Conservation (phyloP, 345 rosid species). For the Durio zibethinus region DNA sequence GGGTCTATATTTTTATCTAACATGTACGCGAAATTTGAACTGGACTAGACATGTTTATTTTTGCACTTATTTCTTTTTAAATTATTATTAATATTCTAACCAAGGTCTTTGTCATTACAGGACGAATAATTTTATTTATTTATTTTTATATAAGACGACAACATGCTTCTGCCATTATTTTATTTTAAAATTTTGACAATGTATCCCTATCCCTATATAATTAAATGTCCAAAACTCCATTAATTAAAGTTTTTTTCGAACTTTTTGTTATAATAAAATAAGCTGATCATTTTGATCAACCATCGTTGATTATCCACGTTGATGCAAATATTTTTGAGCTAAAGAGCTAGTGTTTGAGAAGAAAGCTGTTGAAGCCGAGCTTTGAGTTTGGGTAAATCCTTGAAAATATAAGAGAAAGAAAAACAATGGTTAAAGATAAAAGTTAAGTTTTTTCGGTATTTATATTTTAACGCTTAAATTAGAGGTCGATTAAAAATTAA, state of each 20-base stretch:
- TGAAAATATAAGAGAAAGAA: too few relatives aligned
- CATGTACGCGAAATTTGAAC: not conserved
- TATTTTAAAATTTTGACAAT: not conserved
- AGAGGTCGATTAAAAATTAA: too few relatives aligned
- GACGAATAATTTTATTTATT: not conserved
- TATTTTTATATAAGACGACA: not conserved
- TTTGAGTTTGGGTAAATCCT: too few relatives aligned
- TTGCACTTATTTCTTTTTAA: not conserved
- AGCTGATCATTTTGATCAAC: not conserved
- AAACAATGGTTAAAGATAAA: too few relatives aligned
- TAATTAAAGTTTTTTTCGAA: not conserved
- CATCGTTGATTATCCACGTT: not conserved
- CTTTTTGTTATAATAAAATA: not conserved
- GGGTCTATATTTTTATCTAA: not conserved
- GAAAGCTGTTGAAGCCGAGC: too few relatives aligned
- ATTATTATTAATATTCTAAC: not conserved
- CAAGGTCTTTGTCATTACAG: not conserved
- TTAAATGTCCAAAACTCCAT: not conserved
- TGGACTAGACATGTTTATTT: not conserved
- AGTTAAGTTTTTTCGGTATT: too few relatives aligned
- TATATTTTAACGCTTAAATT: too few relatives aligned
- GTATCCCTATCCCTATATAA: not conserved
- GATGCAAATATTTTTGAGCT: too few relatives aligned
- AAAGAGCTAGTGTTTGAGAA: too few relatives aligned
- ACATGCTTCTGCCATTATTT: slow-evolving; percentile 2